phyloP scores from a whole-genome alignment of 228 moss, liverwort and hornwort species.

The Sphagnum magellanicum region DNA sequence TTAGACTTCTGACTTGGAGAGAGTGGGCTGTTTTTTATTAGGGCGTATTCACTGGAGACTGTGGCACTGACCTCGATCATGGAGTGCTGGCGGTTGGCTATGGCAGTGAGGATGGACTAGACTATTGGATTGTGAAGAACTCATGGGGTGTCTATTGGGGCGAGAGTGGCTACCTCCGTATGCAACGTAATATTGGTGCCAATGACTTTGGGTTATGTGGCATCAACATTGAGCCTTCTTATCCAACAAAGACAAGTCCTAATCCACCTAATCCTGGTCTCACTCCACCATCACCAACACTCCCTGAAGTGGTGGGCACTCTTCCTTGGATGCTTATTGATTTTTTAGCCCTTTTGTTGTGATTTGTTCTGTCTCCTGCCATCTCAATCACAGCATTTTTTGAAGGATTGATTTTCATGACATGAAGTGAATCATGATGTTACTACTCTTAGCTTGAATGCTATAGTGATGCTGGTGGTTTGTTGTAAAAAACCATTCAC shows the following conservation, averaged over 20 bases:
- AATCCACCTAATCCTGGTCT: constrained; percentile 92
- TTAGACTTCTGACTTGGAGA: too few relatives aligned
- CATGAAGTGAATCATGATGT: too few relatives aligned
- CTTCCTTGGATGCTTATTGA: not conserved
- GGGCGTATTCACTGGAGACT: constrained; percentile 85
- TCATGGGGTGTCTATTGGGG: constrained; percentile 92
- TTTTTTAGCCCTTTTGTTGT: not conserved
- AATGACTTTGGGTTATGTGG: constrained; percentile 62
- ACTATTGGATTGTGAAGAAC: constrained; percentile 96
- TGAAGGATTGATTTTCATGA: too few relatives aligned
- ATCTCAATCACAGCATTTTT: not conserved
- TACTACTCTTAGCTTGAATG: too few relatives aligned
- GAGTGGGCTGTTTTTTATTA: constrained; percentile 6
- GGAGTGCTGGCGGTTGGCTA: constrained; percentile 88
- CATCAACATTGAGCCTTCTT: constrained; percentile 89
- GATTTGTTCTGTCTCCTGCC: not conserved
- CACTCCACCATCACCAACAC: constrained; percentile 58
- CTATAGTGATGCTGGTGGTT: too few relatives aligned
- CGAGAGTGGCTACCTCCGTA: constrained; percentile 80
- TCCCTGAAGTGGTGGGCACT: constrained; percentile 34
- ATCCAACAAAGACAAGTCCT: constrained; percentile 59
- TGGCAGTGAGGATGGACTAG: constrained; percentile 45
- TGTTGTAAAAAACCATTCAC: not conserved
- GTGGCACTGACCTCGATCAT: constrained; percentile 80
- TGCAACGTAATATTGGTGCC: constrained; percentile 52